Base-by-base conservation (phyloP, 805 yeast genomes). In the Starmerella ratchasimensis region DNA sequence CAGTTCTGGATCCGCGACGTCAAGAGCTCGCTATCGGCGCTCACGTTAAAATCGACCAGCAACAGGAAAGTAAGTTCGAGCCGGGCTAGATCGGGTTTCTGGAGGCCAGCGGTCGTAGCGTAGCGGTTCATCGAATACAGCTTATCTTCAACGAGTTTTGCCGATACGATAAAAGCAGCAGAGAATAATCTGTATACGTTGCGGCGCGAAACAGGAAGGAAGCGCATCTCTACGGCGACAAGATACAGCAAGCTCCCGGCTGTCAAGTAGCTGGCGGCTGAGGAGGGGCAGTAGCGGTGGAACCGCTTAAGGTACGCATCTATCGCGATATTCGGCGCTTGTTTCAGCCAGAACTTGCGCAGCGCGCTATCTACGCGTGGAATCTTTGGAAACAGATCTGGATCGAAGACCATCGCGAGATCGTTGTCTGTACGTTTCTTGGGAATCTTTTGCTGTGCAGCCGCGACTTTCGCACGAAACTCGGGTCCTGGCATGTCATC, bases 31-130 rank as follows among this genome's bases (percentile, higher is more conserved):
- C 44, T 34, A 39, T 67, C 67, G 6, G 68, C 65, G 31, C 62
- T 63, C 39, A 73, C 53, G 33, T 68, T 65, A 51, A 70, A 72
- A 48, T 70, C 67, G 34, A 68, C 43, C 32, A 71, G 49, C 46
- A 67, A 68, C 39, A 73, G 52, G 28, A 72, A 56, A 1, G 72
- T 64, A 16, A 71, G 62, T 47, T 72, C 79, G 31, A 73, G 54
- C 20, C 61, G 56, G 38, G 61, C 55, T 34, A 72, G 54, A 37
- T 72, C 79, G 4, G 49, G 37, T 28, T 58, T 41, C 4, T 64
- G 53, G 11, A 69, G 54, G 1, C 74, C 74, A 19, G 68, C 68
- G 1, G 65, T 70, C 28, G 63, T 63, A 28, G 70, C 65, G 39
- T 64, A 66, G 38, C 68, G 60, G 32, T 55, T 55, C 50, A 67